phyloP scores from a whole-genome alignment of 2,329 filamentous ascomycete genomes.

The Amesomyces nigricolor region DNA sequence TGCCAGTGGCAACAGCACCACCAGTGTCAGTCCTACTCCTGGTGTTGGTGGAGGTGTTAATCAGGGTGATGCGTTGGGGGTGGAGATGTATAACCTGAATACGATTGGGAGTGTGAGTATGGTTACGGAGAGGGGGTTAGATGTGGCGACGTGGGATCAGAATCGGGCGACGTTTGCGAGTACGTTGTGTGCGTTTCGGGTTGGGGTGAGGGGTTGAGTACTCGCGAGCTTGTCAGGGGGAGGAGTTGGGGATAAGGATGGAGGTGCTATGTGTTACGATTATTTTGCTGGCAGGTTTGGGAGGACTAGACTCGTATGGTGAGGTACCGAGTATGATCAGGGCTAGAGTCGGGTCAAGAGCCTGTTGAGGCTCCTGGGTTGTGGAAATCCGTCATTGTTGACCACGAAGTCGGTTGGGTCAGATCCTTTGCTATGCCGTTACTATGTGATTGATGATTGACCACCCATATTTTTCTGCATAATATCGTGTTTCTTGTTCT shows the following conservation, averaged over 20 bases:
- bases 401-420: too few relatives aligned
- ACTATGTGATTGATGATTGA: too few relatives aligned
- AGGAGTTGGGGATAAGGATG: constrained; percentile 2
- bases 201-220: not conserved
- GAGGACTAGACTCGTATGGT: too few relatives aligned
- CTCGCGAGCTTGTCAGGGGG: not conserved
- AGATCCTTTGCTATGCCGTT: too few relatives aligned
- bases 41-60: constrained; percentile 4
- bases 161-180: constrained; percentile 35
- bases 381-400: too few relatives aligned
- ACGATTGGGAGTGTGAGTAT: constrained; percentile 38
- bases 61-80: constrained; percentile 1
- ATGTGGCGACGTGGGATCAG: constrained; percentile 32
- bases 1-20: constrained; percentile 12
- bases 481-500: too few relatives aligned
- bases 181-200: constrained; percentile 29
- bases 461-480: too few relatives aligned
- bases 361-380: too few relatives aligned
- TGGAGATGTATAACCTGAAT: constrained; percentile 38
- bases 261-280: not conserved
- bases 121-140: constrained; percentile 32
- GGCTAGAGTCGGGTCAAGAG: too few relatives aligned
- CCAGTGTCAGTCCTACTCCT: too few relatives aligned
- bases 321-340: too few relatives aligned
- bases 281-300: too few relatives aligned